Evolutionary conservation across 116 monocot genomes (phyloP).

Genomic region (Papilionanthe hybrid): DNA sequence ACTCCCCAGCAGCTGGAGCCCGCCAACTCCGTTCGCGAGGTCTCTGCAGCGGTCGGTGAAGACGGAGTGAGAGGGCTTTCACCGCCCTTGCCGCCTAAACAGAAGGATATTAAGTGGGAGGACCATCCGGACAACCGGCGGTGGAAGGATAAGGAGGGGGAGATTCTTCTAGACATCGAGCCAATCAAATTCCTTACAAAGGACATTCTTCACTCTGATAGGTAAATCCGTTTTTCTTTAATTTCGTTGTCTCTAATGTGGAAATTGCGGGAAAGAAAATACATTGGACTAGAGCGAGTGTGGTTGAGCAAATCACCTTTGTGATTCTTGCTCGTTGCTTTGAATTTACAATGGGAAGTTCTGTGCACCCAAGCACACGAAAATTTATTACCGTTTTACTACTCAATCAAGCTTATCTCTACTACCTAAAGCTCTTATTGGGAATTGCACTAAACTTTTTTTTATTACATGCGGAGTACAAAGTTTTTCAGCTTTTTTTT

Average conservation of each 20-base stretch:
- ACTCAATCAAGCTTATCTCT: too few relatives aligned
- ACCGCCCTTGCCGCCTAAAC: neutral
- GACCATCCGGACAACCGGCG: conserved; percentile 38
- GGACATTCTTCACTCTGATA: conserved; percentile 67
- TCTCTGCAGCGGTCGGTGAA: neutral
- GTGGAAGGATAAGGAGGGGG: conserved; percentile 63
- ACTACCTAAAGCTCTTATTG: too few relatives aligned
- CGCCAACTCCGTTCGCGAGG: neutral
- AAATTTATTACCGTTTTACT: too few relatives aligned
- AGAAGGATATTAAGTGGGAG: conserved; percentile 16
- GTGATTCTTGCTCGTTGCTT: too few relatives aligned
- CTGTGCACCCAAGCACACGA: too few relatives aligned
- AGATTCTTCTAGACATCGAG: conserved; percentile 57
- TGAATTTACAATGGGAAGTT: too few relatives aligned
- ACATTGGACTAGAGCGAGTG: too few relatives aligned
- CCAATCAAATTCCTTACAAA: conserved; percentile 44
- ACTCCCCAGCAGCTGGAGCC: conserved; percentile 1
- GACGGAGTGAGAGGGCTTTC: neutral
- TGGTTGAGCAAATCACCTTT: too few relatives aligned
- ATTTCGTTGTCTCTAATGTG: neutral
- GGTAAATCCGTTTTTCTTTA: conserved; percentile 16
- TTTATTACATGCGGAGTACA: too few relatives aligned
- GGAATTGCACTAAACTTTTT: too few relatives aligned
- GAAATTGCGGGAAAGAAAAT: too few relatives aligned
- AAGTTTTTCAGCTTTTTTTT: too few relatives aligned